These are phyloP conservation scores for Barbarea vulgaris DNA, from an alignment of 345 rosid species.

Conservation along the genomic window DNA sequence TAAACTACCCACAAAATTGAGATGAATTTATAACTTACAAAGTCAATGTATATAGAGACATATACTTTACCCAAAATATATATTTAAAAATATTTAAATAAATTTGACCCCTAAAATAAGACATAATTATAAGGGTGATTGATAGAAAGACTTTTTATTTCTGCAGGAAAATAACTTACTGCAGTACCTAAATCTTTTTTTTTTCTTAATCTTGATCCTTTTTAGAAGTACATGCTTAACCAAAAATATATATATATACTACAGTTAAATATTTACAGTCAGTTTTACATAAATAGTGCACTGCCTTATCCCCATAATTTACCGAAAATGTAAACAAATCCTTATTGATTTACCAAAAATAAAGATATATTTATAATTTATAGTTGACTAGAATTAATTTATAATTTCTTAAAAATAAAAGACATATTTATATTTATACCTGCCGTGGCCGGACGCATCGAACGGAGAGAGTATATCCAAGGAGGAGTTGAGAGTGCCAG, in stretches of 20 bases:
- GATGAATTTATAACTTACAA: neutral
- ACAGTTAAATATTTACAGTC: neutral
- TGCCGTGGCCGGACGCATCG: slow-evolving; percentile 87
- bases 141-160: too few species aligned
- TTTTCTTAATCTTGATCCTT: neutral
- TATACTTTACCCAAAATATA: neutral
- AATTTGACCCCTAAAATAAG: neutral
- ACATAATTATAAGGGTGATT: neutral
- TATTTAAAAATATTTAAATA: too few species aligned
- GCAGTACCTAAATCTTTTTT: neutral
- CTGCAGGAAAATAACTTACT: neutral
- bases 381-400: neutral
- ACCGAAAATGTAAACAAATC: neutral
- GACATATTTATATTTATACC: slow-evolving; percentile 44
- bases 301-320: neutral
- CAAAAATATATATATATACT: neutral
- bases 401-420: neutral
- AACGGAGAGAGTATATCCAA: slow-evolving; percentile 82
- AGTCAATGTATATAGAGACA: neutral
- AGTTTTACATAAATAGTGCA: neutral
- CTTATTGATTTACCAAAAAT: neutral
- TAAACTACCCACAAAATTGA: neutral
- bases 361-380: neutral
- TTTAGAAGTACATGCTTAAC: neutral
- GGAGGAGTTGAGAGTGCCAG: slow-evolving; percentile 53